Evolutionary conservation across 2,329 filamentous ascomycete species (phyloP).

Genomic region (Dryadomyces quercivorus): DNA sequence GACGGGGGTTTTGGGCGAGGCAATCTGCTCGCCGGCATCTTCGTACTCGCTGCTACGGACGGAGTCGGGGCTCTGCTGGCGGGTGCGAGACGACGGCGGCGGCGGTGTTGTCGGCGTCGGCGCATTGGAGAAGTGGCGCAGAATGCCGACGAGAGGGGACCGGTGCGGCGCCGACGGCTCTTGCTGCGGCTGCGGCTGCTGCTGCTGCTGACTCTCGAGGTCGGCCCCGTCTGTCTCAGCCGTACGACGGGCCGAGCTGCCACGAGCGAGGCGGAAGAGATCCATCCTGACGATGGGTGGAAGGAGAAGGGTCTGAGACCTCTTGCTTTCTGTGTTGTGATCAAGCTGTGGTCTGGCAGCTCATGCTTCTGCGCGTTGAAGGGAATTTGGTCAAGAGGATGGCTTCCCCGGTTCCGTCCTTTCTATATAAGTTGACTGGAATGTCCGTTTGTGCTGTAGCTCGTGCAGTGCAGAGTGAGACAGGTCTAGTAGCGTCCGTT

Average conservation of each 20-base stretch:
- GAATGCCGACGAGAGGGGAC: neutral
- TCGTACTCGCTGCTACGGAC: slow-evolving; percentile 10
- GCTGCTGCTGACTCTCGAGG: neutral
- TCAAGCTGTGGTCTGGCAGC: neutral
- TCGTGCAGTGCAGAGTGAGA: neutral
- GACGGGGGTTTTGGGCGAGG: slow-evolving; percentile 35
- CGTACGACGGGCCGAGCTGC: neutral
- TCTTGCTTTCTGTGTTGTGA: neutral
- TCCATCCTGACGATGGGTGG: slow-evolving; percentile 8
- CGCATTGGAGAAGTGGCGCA: neutral
- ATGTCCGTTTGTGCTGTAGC: neutral
- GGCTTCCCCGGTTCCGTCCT: neutral
- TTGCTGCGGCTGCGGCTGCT: neutral
- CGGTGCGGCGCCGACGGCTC: no score
- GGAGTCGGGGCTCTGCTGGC: slow-evolving; percentile 10
- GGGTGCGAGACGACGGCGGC: slow-evolving; percentile 15
- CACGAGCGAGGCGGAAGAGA: slow-evolving; percentile 4
- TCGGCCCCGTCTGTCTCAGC: neutral
- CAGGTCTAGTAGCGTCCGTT: neutral
- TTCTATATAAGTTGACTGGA: neutral
- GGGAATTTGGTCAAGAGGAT: neutral
- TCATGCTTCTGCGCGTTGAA: neutral
- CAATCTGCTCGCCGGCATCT: slow-evolving; percentile 7
- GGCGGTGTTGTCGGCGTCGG: slow-evolving; percentile 2
- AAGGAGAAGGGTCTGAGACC: neutral